These are phyloP conservation scores for Penicillium lagena DNA, from an alignment of 495 filamentous ascomycete genomes.

Conservation along the genomic window DNA sequence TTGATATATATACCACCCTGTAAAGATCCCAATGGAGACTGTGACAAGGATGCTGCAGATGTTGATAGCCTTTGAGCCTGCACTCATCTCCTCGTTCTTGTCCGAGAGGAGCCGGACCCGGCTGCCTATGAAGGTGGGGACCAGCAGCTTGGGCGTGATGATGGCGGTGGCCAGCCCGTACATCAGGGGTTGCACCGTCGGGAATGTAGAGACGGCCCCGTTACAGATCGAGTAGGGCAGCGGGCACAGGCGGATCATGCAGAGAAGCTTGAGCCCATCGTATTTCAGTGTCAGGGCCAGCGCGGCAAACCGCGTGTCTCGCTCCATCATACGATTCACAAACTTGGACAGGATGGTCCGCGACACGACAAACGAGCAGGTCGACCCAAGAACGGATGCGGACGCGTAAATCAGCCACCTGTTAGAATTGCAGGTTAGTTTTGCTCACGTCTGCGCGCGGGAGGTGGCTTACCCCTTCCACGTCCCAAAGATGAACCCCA, in stretches of 20 bases:
- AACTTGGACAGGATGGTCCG: slow-evolving; percentile 70
- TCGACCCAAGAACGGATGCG: slow-evolving; percentile 72
- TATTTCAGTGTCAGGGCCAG: slow-evolving; percentile 62
- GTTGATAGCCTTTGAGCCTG: slow-evolving; percentile 57
- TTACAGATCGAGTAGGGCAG: slow-evolving; percentile 94
- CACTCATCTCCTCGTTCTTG: slow-evolving; percentile 55
- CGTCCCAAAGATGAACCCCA: slow-evolving; percentile 92
- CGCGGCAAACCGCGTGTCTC: slow-evolving; percentile 72
- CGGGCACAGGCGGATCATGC: slow-evolving; percentile 90
- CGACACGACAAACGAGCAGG: slow-evolving; percentile 70
- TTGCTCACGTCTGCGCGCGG: neutral
- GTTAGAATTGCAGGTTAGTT: slow-evolving; percentile 4
- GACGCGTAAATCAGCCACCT: slow-evolving; percentile 77
- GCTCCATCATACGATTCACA: slow-evolving; percentile 71
- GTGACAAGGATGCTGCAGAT: slow-evolving; percentile 74
- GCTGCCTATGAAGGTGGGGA: slow-evolving; percentile 89
- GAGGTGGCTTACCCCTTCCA: slow-evolving; percentile 59
- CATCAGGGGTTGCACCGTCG: slow-evolving; percentile 67
- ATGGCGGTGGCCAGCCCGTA: slow-evolving; percentile 79
- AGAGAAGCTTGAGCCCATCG: slow-evolving; percentile 82
- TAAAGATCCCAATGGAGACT: slow-evolving; percentile 60
- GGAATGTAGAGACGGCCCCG: slow-evolving; percentile 88
- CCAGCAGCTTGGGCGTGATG: slow-evolving; percentile 73
- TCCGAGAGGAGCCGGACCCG: slow-evolving; percentile 60
- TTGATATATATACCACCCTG: slow-evolving; percentile 81